Conservation (phyloP, 495 filamentous ascomycete species). For the Penicillium pulvis region DNA sequence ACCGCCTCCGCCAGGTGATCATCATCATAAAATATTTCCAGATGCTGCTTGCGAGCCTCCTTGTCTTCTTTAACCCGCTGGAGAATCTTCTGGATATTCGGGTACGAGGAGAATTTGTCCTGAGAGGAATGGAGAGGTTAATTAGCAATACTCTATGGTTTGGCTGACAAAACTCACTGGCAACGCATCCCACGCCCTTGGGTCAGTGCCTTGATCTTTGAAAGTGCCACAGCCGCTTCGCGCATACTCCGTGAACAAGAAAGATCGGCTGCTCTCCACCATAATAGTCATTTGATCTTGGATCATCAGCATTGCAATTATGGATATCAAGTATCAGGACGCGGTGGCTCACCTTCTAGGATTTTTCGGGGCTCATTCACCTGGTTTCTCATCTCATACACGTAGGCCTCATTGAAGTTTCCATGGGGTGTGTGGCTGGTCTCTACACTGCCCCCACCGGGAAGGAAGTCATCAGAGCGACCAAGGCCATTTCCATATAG, state of each 20-base stretch:
- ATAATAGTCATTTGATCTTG: conserved; percentile 36
- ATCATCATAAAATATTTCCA: neutral
- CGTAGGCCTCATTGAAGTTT: conserved; percentile 44
- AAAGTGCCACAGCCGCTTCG: conserved; percentile 38
- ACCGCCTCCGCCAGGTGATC: neutral
- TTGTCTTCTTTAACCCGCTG: neutral
- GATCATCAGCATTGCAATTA: neutral
- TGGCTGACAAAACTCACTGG: conserved; percentile 14
- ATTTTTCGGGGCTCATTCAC: conserved; percentile 44
- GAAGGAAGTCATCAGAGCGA: conserved; percentile 43
- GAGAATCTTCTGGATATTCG: neutral
- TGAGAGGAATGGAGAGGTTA: neutral
- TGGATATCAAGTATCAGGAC: neutral
- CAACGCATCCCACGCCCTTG: conserved; percentile 43
- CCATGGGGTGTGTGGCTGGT: conserved; percentile 46
- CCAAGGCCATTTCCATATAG: conserved; percentile 45
- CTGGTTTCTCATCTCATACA: conserved; percentile 41
- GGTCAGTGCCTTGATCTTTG: conserved; percentile 41
- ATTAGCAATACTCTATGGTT: neutral
- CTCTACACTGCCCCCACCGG: conserved; percentile 45
- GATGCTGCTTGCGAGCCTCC: neutral
- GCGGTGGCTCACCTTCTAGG: conserved; percentile 30
- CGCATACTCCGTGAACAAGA: conserved; percentile 46
- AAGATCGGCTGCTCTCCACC: conserved; percentile 44
- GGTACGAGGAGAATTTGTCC: neutral